Evolutionary conservation across 2,329 filamentous ascomycete species (phyloP), one percentile per base, ranked within the genome.

Genomic region (Myriosclerotinia scirpicola): DNA sequence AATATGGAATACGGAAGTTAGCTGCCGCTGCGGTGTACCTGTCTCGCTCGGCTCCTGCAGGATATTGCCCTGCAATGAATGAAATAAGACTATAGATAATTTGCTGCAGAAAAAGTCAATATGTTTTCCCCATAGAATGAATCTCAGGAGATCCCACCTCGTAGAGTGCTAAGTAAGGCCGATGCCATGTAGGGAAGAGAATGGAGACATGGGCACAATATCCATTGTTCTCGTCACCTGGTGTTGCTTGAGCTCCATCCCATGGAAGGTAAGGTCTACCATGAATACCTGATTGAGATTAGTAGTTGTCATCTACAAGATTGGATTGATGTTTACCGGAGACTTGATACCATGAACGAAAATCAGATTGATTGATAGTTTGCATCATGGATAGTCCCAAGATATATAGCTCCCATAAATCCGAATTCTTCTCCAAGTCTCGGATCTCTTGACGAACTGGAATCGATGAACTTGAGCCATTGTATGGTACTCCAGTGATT

Each of bases 81-180:
- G 79, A 78, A 59, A 83, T 81, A 44, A 83, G 77, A 2, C 75
- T 72, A 53, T 83, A 81, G 11, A 87, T 77, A 14, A 78, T 74
- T 82, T 87, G 85, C 83, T 85, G 80, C 66, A n/a, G 36, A 3
- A 15, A 36, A 44, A 40, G 55, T 64, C 61, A 56, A 5, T 26
- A 67, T 65, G 48, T 36, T n/a, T 38, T 20, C 17, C 30, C 46
- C 8, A 6, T 15, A 36, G 52, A 12, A 17, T 17, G 8, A 42
- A 22, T 14, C 5, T 1, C 48, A 20, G 52, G 17, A 42, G 11
- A 11, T 62, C 76, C 14, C 75, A 85, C 83, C 83, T 88, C 85
- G 66, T 79, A 87, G 17, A 87, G 77, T 8, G 81, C 77, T 54
- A 85, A 71, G 68, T 83, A 87, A 5, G 84, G 81, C 26, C 85